Base-by-base conservation (phyloP, 2,329 filamentous ascomycete genomes). In the Colletotrichum shisoi region DNA sequence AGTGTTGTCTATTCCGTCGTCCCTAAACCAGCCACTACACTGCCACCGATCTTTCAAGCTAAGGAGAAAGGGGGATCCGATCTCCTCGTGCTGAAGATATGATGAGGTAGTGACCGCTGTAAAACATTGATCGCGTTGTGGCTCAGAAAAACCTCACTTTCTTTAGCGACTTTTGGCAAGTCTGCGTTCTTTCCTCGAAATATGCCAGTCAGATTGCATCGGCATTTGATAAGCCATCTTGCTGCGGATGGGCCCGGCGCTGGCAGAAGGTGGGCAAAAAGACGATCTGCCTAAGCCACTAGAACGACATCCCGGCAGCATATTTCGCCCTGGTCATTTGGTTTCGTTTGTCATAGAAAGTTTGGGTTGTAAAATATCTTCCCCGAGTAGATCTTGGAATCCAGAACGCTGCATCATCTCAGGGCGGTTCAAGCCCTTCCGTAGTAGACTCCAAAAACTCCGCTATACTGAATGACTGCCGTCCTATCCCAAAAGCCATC, bases 401-500 rank as follows among this genome's bases (percentile, higher is more conserved):
- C 54, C 49, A 62, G 52, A 57, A 57, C 66, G 66, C 66, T 67
- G 46, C 62, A 59, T 64, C 61, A 57, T 53, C 27, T 60, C 61
- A 49, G 44, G 59, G 61, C 60, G 27, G 15, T 40, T 52, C 39
- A 46, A 31, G 52, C 31, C 62, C 37, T 46, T 17, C 42, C 44
- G 13, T 27, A 57, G 49, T 11, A 37, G 57, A 68, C 62, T 67
- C 66, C 66, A 53, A 67, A 62, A 68, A 68, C 63, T 66, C 63
- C 62, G 57, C 39, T 62, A 57, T 31, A 62, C 66, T 67, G 42
- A 67, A 59, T 45, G 44, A 68, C 62, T 64, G 44, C 52, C 62
- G 44, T 39, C 63, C 58, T 49, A 51, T 54, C 42, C 46, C 63
- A 52, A 46, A 53, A 48, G 58, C 58, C 44, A 19, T 24, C 31